Percentiles rank a stretch among this genome's conserved stretches.
These are phyloP conservation scores for Pseudotsuga menziesii DNA, from an alignment of 75 land plant species.

Conservation along the genomic window DNA sequence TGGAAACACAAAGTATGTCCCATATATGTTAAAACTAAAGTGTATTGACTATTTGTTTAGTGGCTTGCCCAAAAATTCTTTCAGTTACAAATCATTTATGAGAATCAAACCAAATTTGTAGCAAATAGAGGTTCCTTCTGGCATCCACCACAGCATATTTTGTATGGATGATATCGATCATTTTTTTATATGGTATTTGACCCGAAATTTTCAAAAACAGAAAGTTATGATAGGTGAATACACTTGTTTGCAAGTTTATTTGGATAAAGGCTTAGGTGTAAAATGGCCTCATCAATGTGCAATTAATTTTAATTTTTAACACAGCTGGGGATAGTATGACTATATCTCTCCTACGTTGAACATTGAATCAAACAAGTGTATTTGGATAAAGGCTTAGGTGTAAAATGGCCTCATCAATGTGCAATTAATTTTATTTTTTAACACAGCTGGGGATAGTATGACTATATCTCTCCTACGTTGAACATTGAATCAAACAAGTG, in stretches of 20 bases:
- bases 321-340: too few relatives aligned
- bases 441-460: too few relatives aligned
- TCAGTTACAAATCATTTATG: background rate
- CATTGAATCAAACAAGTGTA: too few relatives aligned
- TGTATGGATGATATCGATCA: background rate
- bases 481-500: too few relatives aligned
- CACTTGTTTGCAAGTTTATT: background rate
- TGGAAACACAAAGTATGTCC: background rate
- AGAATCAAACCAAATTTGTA: background rate
- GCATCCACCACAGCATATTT: background rate
- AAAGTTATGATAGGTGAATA: background rate
- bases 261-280: background rate
- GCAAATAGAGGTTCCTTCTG: background rate
- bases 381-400: background rate
- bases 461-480: background rate
- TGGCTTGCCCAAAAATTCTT: background rate
- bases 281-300: background rate
- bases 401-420: background rate
- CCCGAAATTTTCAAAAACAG: too few relatives aligned
- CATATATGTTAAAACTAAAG: background rate
- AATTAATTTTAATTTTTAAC: background rate
- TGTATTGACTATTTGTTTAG: background rate
- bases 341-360: background rate
- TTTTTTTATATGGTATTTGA: background rate
- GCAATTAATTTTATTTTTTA: background rate